Evolutionary conservation across 768 basidiomycete genomes (phyloP).

Genomic region (Suillus subalutaceus): DNA sequence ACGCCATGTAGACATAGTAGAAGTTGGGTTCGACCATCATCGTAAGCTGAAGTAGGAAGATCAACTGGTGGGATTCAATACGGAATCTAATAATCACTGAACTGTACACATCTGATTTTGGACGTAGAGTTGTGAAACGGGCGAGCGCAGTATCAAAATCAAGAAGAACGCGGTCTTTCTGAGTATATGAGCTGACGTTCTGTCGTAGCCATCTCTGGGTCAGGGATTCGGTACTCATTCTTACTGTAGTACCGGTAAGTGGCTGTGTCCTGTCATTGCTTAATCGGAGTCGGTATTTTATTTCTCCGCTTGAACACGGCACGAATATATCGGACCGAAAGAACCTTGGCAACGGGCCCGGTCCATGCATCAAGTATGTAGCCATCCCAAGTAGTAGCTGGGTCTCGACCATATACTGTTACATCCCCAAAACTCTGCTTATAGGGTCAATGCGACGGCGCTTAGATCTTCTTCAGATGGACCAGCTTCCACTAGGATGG

Average conservation of each 20-base stretch:
- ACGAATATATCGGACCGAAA: neutral
- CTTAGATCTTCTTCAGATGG: slow-evolving; percentile 23
- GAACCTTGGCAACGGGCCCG: neutral
- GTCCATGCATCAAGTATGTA: too few species aligned
- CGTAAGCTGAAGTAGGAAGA: slow-evolving; percentile 63
- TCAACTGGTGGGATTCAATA: slow-evolving; percentile 18
- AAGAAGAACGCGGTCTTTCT: slow-evolving; percentile 56
- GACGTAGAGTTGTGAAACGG: slow-evolving; percentile 59
- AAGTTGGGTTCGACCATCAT: slow-evolving; percentile 92
- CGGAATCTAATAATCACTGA: slow-evolving; percentile 26
- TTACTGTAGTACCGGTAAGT: neutral
- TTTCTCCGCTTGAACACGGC: neutral
- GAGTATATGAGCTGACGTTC: slow-evolving; percentile 58
- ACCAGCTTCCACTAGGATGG: slow-evolving; percentile 41
- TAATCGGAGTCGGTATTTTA: neutral
- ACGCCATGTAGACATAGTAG: slow-evolving; percentile 91
- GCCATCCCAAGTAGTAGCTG: too few species aligned
- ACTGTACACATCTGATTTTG: slow-evolving; percentile 84
- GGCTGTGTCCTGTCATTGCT: neutral
- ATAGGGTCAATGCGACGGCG: slow-evolving; percentile 8
- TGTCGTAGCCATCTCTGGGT: slow-evolving; percentile 68
- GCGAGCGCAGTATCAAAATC: slow-evolving; percentile 66
- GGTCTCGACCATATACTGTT: neutral
- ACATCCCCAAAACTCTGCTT: slow-evolving; percentile 5
- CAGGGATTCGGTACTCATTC: slow-evolving; percentile 37